phyloP scores from a whole-genome alignment of 805 yeast genomes.

The Ogataea populi-albae region DNA sequence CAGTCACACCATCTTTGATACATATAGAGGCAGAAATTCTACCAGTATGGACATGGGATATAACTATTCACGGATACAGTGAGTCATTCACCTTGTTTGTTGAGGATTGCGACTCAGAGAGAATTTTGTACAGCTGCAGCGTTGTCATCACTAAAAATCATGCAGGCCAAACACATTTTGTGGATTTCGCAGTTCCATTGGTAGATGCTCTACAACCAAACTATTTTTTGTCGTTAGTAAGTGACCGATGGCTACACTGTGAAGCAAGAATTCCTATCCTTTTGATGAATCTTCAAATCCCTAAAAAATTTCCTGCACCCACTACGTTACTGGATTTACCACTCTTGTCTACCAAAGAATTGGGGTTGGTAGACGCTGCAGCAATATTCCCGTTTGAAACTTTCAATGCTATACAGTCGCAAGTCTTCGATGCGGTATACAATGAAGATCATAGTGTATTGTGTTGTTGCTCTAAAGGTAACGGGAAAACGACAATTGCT shows the following conservation, averaged over 20 bases:
- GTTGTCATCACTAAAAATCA: slow-evolving; percentile 50
- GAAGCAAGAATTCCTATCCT: slow-evolving; percentile 60
- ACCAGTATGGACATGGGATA: slow-evolving; percentile 82
- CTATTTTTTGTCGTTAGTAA: slow-evolving; percentile 66
- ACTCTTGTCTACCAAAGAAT: slow-evolving; percentile 45
- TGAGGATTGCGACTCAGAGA: slow-evolving; percentile 83
- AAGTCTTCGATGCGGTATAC: slow-evolving; percentile 59
- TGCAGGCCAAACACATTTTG: slow-evolving; percentile 49
- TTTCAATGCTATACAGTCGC: slow-evolving; percentile 76
- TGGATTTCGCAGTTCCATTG: slow-evolving; percentile 66
- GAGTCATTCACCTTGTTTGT: slow-evolving; percentile 70
- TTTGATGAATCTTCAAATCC: slow-evolving; percentile 49
- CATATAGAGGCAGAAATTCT: slow-evolving; percentile 61
- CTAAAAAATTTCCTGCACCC: slow-evolving; percentile 62
- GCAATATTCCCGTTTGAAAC: slow-evolving; percentile 43
- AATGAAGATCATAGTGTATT: slow-evolving; percentile 52
- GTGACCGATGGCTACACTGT: slow-evolving; percentile 85
- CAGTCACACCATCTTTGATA: slow-evolving; percentile 68
- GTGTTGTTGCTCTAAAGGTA: slow-evolving; percentile 71
- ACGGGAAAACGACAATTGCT: slow-evolving; percentile 70
- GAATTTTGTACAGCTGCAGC: slow-evolving; percentile 56
- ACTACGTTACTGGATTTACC: slow-evolving; percentile 55
- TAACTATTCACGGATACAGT: slow-evolving; percentile 53
- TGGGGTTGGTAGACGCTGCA: slow-evolving; percentile 47
- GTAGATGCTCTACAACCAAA: slow-evolving; percentile 62